Percentiles rank a stretch among this genome's conserved stretches.
Conservation (phyloP, 495 filamentous ascomycete genomes). For the Cercophora samala region DNA sequence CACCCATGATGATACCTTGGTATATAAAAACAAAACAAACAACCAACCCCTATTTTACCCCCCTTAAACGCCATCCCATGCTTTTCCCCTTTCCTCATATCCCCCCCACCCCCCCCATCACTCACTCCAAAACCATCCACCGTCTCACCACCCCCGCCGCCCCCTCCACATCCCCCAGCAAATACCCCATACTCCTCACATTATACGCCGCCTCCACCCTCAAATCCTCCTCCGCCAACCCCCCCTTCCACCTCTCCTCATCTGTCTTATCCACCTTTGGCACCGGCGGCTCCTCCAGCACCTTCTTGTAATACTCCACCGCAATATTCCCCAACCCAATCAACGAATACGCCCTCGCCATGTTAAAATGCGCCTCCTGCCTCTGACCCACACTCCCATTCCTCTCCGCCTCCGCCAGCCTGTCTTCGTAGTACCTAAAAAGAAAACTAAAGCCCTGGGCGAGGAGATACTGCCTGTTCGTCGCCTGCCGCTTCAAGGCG, state of each 20-base stretch:
- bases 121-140: constrained; percentile 33
- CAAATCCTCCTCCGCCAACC: constrained; percentile 54
- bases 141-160: constrained; percentile 26
- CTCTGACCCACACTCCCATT: constrained; percentile 37
- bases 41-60: background rate
- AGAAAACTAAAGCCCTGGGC: constrained; percentile 82
- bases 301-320: constrained; percentile 63
- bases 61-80: background rate
- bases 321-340: constrained; percentile 78
- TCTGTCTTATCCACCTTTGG: background rate
- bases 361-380: constrained; percentile 89
- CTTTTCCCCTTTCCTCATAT: background rate
- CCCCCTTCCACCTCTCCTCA: constrained; percentile 8
- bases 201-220: constrained; percentile 73
- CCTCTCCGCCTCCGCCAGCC: constrained; percentile 30
- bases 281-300: constrained; percentile 25
- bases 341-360: constrained; percentile 74
- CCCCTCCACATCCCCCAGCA: constrained; percentile 35
- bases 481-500: constrained; percentile 79
- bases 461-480: constrained; percentile 82
- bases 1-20: background rate
- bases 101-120: no score
- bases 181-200: constrained; percentile 51
- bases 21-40: background rate
- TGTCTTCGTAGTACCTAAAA: constrained; percentile 65